Percentiles rank a stretch among this genome's conserved stretches.
Conservation (phyloP, 768 basidiomycete genomes). For the Lentinula sp. region DNA sequence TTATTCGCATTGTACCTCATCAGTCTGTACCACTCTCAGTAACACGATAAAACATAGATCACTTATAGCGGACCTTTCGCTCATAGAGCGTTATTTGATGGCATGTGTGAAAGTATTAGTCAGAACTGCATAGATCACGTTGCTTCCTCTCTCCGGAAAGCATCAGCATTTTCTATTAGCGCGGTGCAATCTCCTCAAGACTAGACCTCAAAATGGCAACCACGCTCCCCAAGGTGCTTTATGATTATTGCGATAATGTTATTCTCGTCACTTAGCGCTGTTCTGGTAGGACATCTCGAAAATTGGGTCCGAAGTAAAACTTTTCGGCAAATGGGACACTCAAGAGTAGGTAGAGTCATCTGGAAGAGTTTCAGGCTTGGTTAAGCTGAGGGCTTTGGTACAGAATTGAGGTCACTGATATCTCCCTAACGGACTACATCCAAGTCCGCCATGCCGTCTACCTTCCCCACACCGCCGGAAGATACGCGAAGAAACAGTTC, state of each 20-base stretch:
- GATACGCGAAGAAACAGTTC: conserved; percentile 99
- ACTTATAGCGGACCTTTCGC: too few relatives aligned
- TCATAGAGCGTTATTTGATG: too few relatives aligned
- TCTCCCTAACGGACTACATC: conserved; percentile 98
- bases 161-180: background rate
- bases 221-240: conserved; percentile 55
- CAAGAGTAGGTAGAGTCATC: conserved; percentile 67
- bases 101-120: background rate
- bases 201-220: conserved; percentile 52
- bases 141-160: background rate
- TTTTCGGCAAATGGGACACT: conserved; percentile 99
- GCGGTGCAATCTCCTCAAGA: conserved; percentile 21
- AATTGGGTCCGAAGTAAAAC: conserved; percentile 83
- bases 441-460: conserved; percentile 98
- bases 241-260: background rate
- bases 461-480: conserved; percentile 97
- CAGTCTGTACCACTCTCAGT: too few relatives aligned
- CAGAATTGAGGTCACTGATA: conserved; percentile 98
- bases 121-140: conserved; percentile 15
- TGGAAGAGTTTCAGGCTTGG: background rate
- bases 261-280: background rate
- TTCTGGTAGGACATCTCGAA: conserved; percentile 55
- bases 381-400: conserved; percentile 1
- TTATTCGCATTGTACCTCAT: background rate
- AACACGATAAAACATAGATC: too few relatives aligned